Percentiles rank a stretch among this genome's conserved stretches.
These are phyloP conservation scores for Panaeolus cyanescens DNA, from an alignment of 768 basidiomycete genomes.

Conservation along the genomic window DNA sequence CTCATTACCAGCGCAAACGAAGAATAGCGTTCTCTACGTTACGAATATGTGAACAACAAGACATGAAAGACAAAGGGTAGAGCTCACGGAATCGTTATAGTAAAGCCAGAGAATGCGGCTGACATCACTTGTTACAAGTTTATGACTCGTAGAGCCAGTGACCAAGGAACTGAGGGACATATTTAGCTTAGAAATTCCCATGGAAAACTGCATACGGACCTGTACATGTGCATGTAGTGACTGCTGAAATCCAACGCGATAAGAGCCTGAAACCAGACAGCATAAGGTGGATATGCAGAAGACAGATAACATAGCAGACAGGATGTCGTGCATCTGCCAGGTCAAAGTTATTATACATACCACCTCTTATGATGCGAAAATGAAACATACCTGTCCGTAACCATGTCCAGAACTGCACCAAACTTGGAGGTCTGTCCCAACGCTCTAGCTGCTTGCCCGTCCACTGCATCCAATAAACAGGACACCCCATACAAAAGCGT, in stretches of 20 bases:
- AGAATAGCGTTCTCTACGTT: slow-evolving; percentile 77
- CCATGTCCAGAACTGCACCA: slow-evolving; percentile 98
- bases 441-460: slow-evolving; percentile 88
- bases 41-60: not conserved
- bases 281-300: slow-evolving; percentile 83
- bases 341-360: slow-evolving; percentile 5
- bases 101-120: slow-evolving; percentile 90
- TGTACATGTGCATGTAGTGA: slow-evolving; percentile 99
- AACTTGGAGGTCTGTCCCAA: slow-evolving; percentile 94
- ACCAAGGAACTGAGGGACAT: slow-evolving; percentile 75
- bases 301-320: slow-evolving; percentile 94
- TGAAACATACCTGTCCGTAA: slow-evolving; percentile 89
- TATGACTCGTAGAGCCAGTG: slow-evolving; percentile 93
- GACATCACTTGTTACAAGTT: slow-evolving; percentile 89
- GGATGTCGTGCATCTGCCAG: slow-evolving; percentile 89
- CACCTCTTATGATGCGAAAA: slow-evolving; percentile 3
- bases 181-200: slow-evolving; percentile 11
- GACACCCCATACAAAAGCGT: slow-evolving; percentile 89
- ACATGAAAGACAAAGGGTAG: not conserved
- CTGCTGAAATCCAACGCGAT: slow-evolving; percentile 97
- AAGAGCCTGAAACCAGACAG: slow-evolving; percentile 89
- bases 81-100: slow-evolving; percentile 88
- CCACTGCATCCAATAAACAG: slow-evolving; percentile 92
- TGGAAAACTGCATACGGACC: slow-evolving; percentile 46
- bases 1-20: slow-evolving; percentile 95